These are phyloP conservation scores for Brassica napus DNA, from an alignment of 345 rosid genomes.

Conservation along the genomic window DNA sequence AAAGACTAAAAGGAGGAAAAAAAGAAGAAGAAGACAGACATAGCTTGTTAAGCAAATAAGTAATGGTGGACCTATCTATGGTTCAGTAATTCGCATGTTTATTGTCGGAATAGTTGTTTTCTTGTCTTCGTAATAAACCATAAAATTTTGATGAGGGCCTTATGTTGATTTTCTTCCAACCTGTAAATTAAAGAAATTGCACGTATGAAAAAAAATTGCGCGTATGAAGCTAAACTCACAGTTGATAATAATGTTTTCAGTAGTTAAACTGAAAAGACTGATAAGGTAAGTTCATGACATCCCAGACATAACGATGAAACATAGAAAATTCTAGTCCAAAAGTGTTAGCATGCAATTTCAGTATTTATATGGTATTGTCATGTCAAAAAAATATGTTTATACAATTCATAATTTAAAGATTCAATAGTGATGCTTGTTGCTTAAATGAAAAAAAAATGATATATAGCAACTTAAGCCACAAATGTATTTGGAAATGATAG, in stretches of 20 bases:
- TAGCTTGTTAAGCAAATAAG: background rate
- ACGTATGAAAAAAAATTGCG: background rate
- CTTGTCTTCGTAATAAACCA: background rate
- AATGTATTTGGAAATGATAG: background rate
- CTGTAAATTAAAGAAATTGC: background rate
- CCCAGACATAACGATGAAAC: background rate
- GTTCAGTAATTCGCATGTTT: conserved; percentile 26
- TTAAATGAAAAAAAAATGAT: background rate
- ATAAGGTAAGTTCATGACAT: background rate
- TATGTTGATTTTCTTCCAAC: background rate
- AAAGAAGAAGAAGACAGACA: background rate
- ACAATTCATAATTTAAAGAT: background rate
- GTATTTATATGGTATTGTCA: background rate
- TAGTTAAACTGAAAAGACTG: background rate
- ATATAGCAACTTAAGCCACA: background rate
- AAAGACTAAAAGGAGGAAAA: background rate
- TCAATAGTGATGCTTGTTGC: background rate
- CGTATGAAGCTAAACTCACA: background rate
- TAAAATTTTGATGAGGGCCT: conserved; percentile 1
- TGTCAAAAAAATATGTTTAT: background rate
- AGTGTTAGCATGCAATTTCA: background rate
- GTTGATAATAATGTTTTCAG: background rate
- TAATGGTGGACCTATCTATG: conserved; percentile 32
- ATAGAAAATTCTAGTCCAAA: background rate
- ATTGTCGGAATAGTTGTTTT: background rate